Evolutionary conservation across 1,284 basidiomycete genomes (phyloP), one percentile per base, ranked within the genome.

Genomic region (Sporisorium exsertum): DNA sequence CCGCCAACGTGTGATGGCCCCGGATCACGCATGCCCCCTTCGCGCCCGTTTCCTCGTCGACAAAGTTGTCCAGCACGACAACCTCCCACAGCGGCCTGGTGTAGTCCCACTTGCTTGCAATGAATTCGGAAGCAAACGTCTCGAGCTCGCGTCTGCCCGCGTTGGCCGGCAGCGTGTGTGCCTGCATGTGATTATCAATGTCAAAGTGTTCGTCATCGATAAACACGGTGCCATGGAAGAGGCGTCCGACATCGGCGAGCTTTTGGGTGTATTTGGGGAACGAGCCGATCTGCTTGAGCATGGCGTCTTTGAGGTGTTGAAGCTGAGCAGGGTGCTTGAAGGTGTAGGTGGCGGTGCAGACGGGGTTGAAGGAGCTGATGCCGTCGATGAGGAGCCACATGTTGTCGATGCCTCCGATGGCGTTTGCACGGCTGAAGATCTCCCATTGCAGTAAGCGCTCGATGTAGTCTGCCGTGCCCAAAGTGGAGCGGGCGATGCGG

Each of bases 201-300:
- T 70, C 62, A 26, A 72, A 83, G 24, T 78, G 13, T 4, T 56
- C 72, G 37, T 81, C 81, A 46, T 79, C 63, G 57, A 79, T 69
- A 47, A 81, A 79, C 20, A 66, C 64, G 20, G 72, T 67, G 1
- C 78, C 79, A 47, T 81, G 80, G 52, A 80, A 84, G 51, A 75
- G 63, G 6, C 81, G 55, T 13, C 72, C 72, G 13, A 64, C 53
- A 51, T 81, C 70, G 32, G 72, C 64, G 9, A 84, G 63, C 40
- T 70, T 76, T 54, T 80, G 72, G n/a, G 51, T 68, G 54, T 84
- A 84, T 43, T 79, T 79, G 26, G 83, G 83, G 51, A 84, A 84
- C 16, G 64, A 56, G 4, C 64, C 63, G 22, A 70, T 64, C 64
- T 81, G 80, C 16, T 58, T 47, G 2, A 42, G 15, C 45, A 81